Percentiles rank a stretch among this genome's conserved stretches.
These are phyloP conservation scores for Sclerotinia spermophila DNA, from an alignment of 2,329 filamentous ascomycete genomes.

Conservation along the genomic window DNA sequence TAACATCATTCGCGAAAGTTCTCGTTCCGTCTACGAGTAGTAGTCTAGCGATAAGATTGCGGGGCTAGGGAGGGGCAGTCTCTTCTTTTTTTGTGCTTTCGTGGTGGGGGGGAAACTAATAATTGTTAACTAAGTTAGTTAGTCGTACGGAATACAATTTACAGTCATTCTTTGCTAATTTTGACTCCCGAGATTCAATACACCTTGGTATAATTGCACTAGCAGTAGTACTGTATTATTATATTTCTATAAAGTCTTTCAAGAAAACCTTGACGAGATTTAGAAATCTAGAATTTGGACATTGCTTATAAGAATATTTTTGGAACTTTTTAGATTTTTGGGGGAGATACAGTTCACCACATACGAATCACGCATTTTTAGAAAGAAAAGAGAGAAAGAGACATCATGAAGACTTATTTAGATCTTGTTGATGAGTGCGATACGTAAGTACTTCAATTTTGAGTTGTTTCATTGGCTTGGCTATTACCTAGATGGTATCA, in stretches of 20 bases:
- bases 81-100: neutral
- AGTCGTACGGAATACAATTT: no score
- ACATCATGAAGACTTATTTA: conserved; percentile 41
- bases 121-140: no score
- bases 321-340: neutral
- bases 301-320: neutral
- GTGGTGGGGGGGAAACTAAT: neutral
- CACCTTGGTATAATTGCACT: neutral
- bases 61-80: neutral
- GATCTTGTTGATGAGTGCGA: conserved; percentile 54
- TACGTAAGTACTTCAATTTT: conserved; percentile 43
- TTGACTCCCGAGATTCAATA: conserved; percentile 4
- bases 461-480: neutral
- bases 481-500: neutral
- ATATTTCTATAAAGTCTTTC: neutral
- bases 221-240: neutral
- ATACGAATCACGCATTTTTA: neutral
- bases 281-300: neutral
- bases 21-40: neutral
- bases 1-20: neutral
- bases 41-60: neutral
- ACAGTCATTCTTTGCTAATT: neutral
- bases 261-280: no score
- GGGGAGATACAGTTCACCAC: neutral
- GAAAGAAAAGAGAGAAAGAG: neutral